Evolutionary conservation across 164 flowering plant genomes (phyloP).

Genomic region (Magnolia officinalis): DNA sequence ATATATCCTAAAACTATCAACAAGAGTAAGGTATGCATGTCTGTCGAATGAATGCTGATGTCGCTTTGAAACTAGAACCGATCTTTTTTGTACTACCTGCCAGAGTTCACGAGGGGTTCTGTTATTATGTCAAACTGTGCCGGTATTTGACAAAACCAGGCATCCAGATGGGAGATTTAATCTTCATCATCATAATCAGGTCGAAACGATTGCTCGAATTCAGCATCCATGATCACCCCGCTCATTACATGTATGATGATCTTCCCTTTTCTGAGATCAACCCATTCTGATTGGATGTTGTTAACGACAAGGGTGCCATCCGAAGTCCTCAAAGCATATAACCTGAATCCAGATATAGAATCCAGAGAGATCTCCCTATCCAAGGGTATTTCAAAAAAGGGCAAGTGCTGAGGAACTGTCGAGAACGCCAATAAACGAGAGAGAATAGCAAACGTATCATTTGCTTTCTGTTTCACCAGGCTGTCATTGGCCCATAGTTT

Average conservation of each 20-base stretch:
- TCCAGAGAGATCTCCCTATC: slow-evolving; percentile 45
- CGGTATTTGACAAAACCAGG: not conserved
- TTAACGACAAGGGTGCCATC: slow-evolving; percentile 55
- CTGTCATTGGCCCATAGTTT: slow-evolving; percentile 36
- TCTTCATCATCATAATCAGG: slow-evolving; percentile 41
- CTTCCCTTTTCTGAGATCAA: slow-evolving; percentile 49
- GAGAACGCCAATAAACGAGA: slow-evolving; percentile 72
- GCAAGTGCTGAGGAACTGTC: slow-evolving; percentile 51
- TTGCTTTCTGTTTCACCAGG: slow-evolving; percentile 27
- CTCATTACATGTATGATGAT: slow-evolving; percentile 71
- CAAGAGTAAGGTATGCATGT: too few relatives aligned
- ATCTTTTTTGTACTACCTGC: too few relatives aligned
- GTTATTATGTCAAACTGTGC: too few relatives aligned
- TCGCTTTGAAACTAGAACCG: too few relatives aligned
- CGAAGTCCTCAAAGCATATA: slow-evolving; percentile 38
- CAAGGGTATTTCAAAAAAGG: slow-evolving; percentile 27
- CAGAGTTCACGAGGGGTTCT: too few relatives aligned
- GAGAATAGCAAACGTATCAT: slow-evolving; percentile 53
- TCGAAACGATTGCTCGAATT: slow-evolving; percentile 59
- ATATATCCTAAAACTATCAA: too few relatives aligned
- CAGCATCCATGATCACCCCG: slow-evolving; percentile 87
- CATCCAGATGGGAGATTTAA: slow-evolving; percentile 2
- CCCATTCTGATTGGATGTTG: slow-evolving; percentile 40
- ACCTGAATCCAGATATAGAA: slow-evolving; percentile 61
- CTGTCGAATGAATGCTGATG: too few relatives aligned